These are phyloP conservation scores for Ulmus americana DNA, from an alignment of 331 rosid species.

Conservation along the genomic window DNA sequence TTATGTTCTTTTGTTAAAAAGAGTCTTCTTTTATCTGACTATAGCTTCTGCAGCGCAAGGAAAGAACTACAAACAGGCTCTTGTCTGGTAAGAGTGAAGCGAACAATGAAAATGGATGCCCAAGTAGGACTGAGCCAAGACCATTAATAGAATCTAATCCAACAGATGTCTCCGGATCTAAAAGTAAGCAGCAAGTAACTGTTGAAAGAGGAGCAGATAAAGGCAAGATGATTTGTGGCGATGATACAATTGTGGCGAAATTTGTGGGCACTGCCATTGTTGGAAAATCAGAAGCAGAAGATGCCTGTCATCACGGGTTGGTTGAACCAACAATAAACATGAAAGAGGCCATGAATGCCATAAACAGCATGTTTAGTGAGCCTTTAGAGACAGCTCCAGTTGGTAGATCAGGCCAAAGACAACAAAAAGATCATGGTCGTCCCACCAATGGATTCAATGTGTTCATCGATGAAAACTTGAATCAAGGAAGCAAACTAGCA, in stretches of 20 bases:
- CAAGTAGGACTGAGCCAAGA: constrained; percentile 16
- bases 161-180: not conserved
- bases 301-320: constrained; percentile 84
- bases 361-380: constrained; percentile 75
- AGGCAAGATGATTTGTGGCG: constrained; percentile 36
- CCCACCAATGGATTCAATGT: constrained; percentile 37
- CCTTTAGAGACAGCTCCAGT: constrained; percentile 54
- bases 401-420: constrained; percentile 36
- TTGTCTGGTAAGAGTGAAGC: constrained; percentile 31
- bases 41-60: constrained; percentile 34
- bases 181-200: constrained; percentile 19
- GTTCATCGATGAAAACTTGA: constrained; percentile 53
- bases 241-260: constrained; percentile 58
- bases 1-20: constrained; percentile 7
- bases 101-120: constrained; percentile 23
- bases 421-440: constrained; percentile 19
- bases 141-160: constrained; percentile 15
- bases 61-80: constrained; percentile 37
- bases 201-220: constrained; percentile 24
- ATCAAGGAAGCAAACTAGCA: constrained; percentile 30
- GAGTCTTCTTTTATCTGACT: constrained; percentile 21
- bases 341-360: constrained; percentile 88
- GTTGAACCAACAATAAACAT: constrained; percentile 89
- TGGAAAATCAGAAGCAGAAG: constrained; percentile 73
- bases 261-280: constrained; percentile 73